Conservation (phyloP, 768 basidiomycete species). For the Gymnopilus dilepis region DNA sequence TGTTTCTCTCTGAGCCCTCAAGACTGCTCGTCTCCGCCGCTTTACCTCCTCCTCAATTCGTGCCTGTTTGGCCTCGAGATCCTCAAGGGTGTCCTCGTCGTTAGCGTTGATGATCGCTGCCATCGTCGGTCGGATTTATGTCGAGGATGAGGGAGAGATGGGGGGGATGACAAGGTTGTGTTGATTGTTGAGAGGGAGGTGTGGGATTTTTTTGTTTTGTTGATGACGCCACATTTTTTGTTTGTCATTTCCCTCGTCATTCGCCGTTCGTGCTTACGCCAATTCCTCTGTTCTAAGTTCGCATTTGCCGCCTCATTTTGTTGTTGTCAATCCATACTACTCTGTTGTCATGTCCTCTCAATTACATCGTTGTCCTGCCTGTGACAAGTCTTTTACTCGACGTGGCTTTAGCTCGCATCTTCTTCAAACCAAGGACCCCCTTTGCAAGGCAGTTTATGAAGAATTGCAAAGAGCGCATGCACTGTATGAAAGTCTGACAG, state of each 20-base stretch:
- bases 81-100: too few relatives aligned
- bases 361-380: neutral
- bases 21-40: neutral
- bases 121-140: too few relatives aligned
- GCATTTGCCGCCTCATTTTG: neutral
- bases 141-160: too few relatives aligned
- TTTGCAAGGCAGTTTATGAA: neutral
- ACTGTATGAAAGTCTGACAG: too few relatives aligned
- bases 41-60: neutral
- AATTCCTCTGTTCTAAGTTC: neutral
- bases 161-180: too few relatives aligned
- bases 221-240: too few relatives aligned
- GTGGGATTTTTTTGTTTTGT: neutral
- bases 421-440: neutral
- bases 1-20: neutral
- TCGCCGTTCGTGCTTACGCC: neutral
- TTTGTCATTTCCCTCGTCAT: too few relatives aligned
- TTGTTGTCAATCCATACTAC: too few relatives aligned
- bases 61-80: too few relatives aligned
- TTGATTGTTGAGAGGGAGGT: too few relatives aligned
- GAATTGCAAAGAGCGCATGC: neutral
- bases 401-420: constrained; percentile 3
- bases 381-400: neutral
- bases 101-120: too few relatives aligned
- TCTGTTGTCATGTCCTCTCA: neutral